Conservation (phyloP, 2,329 filamentous ascomycete species). For the Xenosphaeropsis pyriputrescens region DNA sequence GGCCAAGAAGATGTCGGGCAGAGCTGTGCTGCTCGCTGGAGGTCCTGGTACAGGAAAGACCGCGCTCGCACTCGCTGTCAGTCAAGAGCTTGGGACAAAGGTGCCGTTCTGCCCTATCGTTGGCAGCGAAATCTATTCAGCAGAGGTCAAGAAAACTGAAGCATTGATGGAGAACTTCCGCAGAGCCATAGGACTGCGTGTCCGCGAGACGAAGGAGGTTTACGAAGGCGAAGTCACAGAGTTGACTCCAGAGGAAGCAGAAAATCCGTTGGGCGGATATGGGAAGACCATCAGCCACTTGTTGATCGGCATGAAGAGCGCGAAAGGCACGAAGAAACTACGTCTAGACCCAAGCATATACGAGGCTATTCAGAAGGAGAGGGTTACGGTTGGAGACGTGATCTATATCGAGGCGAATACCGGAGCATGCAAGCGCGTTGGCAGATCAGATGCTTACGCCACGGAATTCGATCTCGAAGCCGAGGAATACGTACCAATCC, state of each 20-base stretch:
- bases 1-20: conserved; percentile 93
- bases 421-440: conserved; percentile 92
- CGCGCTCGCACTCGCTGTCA: conserved; percentile 85
- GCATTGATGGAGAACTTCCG: conserved; percentile 99
- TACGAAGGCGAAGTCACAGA: conserved; percentile 98
- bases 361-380: conserved; percentile 97
- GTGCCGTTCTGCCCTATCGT: conserved; percentile 98
- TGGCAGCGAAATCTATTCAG: conserved; percentile 93
- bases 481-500: conserved; percentile 96
- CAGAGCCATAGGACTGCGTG: conserved; percentile 87
- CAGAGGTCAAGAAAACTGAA: conserved; percentile 99
- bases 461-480: conserved; percentile 98
- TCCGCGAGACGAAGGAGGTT: conserved; percentile 97
- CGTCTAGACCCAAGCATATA: conserved; percentile 96
- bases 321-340: conserved; percentile 94
- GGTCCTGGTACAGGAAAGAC: conserved; percentile 97
- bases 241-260: conserved; percentile 91
- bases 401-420: conserved; percentile 99
- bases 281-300: conserved; percentile 95
- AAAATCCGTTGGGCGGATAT: conserved; percentile 93
- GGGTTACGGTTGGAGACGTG: conserved; percentile 89
- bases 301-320: conserved; percentile 86
- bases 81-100: conserved; percentile 93
- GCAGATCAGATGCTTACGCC: conserved; percentile 88
- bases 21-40: conserved; percentile 83